phyloP scores from a whole-genome alignment of 169 alveolate genomes.

The Cryptosporidium sp. region DNA sequence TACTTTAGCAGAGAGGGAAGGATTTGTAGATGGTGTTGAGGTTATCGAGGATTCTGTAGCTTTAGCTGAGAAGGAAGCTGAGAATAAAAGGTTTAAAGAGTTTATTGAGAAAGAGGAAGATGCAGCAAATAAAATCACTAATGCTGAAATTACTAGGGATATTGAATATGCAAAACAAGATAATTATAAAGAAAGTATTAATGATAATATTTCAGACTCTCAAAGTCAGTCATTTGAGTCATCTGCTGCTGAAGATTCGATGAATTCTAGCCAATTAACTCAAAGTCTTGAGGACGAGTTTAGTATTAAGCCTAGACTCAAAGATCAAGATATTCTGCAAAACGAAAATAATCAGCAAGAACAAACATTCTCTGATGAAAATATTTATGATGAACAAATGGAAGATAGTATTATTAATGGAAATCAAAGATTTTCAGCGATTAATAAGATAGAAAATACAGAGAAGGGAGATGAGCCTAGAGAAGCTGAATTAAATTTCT shows the following conservation, averaged over 20 bases:
- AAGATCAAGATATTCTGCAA: background rate
- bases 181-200: background rate
- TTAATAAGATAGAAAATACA: conserved; percentile 1
- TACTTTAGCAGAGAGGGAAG: conserved; percentile 68
- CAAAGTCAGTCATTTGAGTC: conserved; percentile 13
- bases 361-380: conserved; percentile 6
- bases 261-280: background rate
- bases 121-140: conserved; percentile 4
- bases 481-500: background rate
- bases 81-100: conserved; percentile 26
- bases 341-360: conserved; percentile 23
- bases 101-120: conserved; percentile 41
- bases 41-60: conserved; percentile 41
- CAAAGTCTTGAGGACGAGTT: conserved; percentile 8
- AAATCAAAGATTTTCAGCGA: background rate
- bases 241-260: conserved; percentile 7
- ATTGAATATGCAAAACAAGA: conserved; percentile 21
- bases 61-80: conserved; percentile 63
- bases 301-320: background rate
- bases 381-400: background rate
- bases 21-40: conserved; percentile 71
- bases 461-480: background rate
- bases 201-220: background rate
- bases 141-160: conserved; percentile 10
- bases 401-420: background rate